phyloP scores from a whole-genome alignment of 805 yeast species.

The Metschnikowia drakensbergensis region DNA sequence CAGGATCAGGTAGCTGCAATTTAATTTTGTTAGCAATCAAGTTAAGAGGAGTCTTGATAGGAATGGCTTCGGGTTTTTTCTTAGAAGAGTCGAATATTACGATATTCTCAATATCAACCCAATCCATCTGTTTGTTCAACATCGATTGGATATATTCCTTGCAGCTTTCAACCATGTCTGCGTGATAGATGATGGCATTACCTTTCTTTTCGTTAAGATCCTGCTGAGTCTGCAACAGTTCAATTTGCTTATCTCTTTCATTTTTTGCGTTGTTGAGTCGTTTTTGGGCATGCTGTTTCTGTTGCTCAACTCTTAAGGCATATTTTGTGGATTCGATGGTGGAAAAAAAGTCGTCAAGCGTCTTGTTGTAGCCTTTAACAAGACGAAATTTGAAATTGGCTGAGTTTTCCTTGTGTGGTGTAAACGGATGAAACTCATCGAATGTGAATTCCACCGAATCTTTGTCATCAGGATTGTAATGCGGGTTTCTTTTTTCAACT shows the following conservation, averaged over 20 bases:
- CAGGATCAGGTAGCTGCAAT: constrained; percentile 50
- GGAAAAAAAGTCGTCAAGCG: constrained; percentile 82
- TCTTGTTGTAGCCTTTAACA: constrained; percentile 67
- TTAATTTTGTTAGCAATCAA: constrained; percentile 65
- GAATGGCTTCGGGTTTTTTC: constrained; percentile 59
- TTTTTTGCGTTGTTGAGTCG: constrained; percentile 69
- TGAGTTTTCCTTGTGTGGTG: constrained; percentile 40
- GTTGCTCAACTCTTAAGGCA: constrained; percentile 69
- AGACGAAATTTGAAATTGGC: constrained; percentile 36
- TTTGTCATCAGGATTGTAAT: constrained; percentile 40
- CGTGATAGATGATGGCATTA: constrained; percentile 62
- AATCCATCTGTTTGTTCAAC: constrained; percentile 84
- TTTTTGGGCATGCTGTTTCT: constrained; percentile 69
- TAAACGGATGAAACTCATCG: constrained; percentile 70
- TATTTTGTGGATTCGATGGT: constrained; percentile 78
- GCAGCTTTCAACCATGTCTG: constrained; percentile 69
- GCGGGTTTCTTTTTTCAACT: constrained; percentile 55
- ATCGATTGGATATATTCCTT: constrained; percentile 61
- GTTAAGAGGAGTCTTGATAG: constrained; percentile 65
- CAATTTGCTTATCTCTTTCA: constrained; percentile 69
- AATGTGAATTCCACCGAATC: constrained; percentile 47
- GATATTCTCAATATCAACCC: constrained; percentile 81
- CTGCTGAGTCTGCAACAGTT: constrained; percentile 61
- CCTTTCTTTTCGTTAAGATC: constrained; percentile 65
- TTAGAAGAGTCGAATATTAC: constrained; percentile 65